A percentile compares a stretch with the other conserved stretches of the same genome.
These are phyloP conservation scores for Kluyveromyces aestuarii DNA, from an alignment of 805 yeast species.

Conservation along the genomic window DNA sequence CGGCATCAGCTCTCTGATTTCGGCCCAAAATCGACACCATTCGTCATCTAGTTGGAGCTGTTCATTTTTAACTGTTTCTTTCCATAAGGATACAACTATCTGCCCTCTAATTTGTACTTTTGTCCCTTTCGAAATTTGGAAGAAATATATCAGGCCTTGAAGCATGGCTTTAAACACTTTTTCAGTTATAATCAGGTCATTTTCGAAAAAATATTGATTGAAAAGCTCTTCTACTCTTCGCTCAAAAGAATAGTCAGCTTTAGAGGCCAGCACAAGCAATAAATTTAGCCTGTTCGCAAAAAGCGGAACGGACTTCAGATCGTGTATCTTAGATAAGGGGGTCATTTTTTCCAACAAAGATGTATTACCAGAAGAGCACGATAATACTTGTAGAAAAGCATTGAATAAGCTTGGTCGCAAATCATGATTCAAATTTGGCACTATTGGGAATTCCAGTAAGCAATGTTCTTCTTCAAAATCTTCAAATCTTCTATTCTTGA, in stretches of 20 bases:
- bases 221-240: slow-evolving; percentile 16
- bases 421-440: background rate
- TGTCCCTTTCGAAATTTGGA: slow-evolving; percentile 7
- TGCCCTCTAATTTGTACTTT: slow-evolving; percentile 11
- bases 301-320: slow-evolving; percentile 12
- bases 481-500: slow-evolving; percentile 19
- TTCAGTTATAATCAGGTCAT: background rate
- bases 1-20: slow-evolving; percentile 3
- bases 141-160: slow-evolving; percentile 7
- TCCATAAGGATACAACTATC: slow-evolving; percentile 2
- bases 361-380: slow-evolving; percentile 5
- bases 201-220: slow-evolving; percentile 8
- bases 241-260: slow-evolving; percentile 15
- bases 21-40: slow-evolving; percentile 7
- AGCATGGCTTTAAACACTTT: slow-evolving; percentile 4
- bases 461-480: slow-evolving; percentile 19
- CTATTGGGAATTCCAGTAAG: background rate
- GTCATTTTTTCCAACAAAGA: slow-evolving; percentile 19
- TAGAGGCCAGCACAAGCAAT: slow-evolving; percentile 15
- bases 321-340: slow-evolving; percentile 21
- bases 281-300: slow-evolving; percentile 22
- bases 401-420: slow-evolving; percentile 12
- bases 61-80: background rate
- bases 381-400: slow-evolving; percentile 14
- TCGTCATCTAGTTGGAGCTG: background rate